Percentiles rank a stretch among this genome's conserved stretches.
Evolutionary conservation across 768 basidiomycete genomes (phyloP).

Genomic region (Rhodocollybia butyracea): DNA sequence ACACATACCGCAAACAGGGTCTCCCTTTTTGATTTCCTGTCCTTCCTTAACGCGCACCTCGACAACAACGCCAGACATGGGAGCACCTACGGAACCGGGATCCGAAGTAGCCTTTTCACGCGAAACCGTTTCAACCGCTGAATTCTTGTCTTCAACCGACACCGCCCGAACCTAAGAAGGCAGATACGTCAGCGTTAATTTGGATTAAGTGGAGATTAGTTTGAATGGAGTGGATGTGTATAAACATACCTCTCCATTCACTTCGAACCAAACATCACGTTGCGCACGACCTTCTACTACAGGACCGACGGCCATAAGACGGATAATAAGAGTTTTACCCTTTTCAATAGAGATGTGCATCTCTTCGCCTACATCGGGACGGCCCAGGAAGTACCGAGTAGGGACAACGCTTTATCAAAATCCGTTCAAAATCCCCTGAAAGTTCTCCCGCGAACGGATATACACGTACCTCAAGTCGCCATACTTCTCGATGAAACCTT

Average conservation of each 20-base stretch:
- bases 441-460: constrained; percentile 1
- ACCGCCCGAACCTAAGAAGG: constrained; percentile 81
- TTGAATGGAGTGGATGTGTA: constrained; percentile 1
- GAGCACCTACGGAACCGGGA: constrained; percentile 95
- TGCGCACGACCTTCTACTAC: constrained; percentile 90
- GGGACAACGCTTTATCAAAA: constrained; percentile 73
- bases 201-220: constrained; percentile 6
- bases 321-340: constrained; percentile 95
- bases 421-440: constrained; percentile 5
- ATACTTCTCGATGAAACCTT: constrained; percentile 91
- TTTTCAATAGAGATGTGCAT: constrained; percentile 95
- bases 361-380: constrained; percentile 90
- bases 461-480: constrained; percentile 83
- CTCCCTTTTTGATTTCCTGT: constrained; percentile 96
- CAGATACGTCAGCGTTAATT: constrained; percentile 10
- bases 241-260: constrained; percentile 81
- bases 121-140: constrained; percentile 91
- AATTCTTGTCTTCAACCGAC: constrained; percentile 93
- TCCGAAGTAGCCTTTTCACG: constrained; percentile 93
- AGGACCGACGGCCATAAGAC: constrained; percentile 92
- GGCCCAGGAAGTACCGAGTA: constrained; percentile 95
- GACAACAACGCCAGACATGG: constrained; percentile 97
- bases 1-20: constrained; percentile 83
- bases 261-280: constrained; percentile 98
- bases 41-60: constrained; percentile 98